Percentiles rank a stretch among this genome's conserved stretches.
phyloP scores from a whole-genome alignment of 306 rosid species.

The Hippophae tibetana region DNA sequence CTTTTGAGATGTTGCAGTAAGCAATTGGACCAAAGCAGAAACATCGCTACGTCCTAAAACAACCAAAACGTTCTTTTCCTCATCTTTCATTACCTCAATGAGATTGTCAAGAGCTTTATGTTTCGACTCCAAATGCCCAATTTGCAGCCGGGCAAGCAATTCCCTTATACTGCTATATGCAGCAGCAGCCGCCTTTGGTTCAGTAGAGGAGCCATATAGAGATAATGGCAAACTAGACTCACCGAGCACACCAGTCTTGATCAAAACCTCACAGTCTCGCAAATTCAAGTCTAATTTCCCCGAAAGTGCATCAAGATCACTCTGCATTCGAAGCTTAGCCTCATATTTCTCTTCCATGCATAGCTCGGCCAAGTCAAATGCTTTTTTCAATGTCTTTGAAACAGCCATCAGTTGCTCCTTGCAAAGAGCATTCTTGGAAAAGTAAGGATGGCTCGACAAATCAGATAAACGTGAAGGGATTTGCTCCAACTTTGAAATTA shows the following conservation, averaged over 20 bases:
- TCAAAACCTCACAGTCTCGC: slow-evolving; percentile 69
- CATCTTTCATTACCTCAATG: slow-evolving; percentile 67
- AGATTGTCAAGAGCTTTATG: slow-evolving; percentile 68
- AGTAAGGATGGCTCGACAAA: slow-evolving; percentile 90
- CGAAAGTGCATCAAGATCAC: slow-evolving; percentile 70
- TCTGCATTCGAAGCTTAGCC: slow-evolving; percentile 90
- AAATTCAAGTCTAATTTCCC: slow-evolving; percentile 81
- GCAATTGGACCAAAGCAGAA: slow-evolving; percentile 71
- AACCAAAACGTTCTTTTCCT: slow-evolving; percentile 58
- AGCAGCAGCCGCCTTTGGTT: slow-evolving; percentile 27
- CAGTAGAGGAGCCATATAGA: slow-evolving; percentile 27
- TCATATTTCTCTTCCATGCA: slow-evolving; percentile 67
- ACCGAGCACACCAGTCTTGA: slow-evolving; percentile 84
- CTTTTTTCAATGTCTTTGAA: slow-evolving; percentile 47
- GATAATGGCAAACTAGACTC: slow-evolving; percentile 59
- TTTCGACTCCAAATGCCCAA: slow-evolving; percentile 83
- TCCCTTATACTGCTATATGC: slow-evolving; percentile 44
- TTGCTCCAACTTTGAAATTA: slow-evolving; percentile 67
- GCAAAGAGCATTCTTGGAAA: slow-evolving; percentile 80
- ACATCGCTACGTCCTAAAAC: slow-evolving; percentile 67
- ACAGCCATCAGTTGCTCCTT: slow-evolving; percentile 87
- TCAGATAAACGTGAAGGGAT: slow-evolving; percentile 69
- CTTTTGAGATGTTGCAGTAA: slow-evolving; percentile 69
- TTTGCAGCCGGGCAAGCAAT: slow-evolving; percentile 85
- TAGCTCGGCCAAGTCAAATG: slow-evolving; percentile 49